Evolutionary conservation across 805 yeast genomes (phyloP).

Genomic region (Candida palmyrensis): DNA sequence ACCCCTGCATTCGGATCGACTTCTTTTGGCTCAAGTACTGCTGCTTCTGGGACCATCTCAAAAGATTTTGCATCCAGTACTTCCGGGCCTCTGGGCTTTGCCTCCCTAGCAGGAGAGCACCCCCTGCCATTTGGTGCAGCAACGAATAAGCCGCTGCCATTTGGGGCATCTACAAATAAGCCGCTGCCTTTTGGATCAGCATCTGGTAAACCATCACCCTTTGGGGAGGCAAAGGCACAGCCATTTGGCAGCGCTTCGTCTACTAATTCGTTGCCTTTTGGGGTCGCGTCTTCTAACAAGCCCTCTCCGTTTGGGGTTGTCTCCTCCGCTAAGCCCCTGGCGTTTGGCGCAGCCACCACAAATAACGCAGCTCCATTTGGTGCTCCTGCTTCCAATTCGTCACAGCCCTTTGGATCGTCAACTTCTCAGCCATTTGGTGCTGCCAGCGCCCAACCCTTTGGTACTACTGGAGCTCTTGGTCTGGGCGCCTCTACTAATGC

Average conservation of each 20-base stretch:
- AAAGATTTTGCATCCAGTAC: no score
- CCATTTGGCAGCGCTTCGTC: slow-evolving; percentile 13
- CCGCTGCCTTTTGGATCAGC: slow-evolving; percentile 10
- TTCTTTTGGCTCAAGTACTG: slow-evolving; percentile 8
- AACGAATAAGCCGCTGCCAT: no score
- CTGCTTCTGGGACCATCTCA: no score
- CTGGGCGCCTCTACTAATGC: slow-evolving; percentile 1
- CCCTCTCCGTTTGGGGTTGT: slow-evolving; percentile 1
- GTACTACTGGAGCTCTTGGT: slow-evolving; percentile 4
- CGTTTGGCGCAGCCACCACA: slow-evolving; percentile 8
- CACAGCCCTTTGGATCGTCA: slow-evolving; percentile 5
- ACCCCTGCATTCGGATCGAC: slow-evolving; percentile 4
- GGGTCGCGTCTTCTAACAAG: slow-evolving; percentile 8
- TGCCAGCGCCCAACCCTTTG: slow-evolving; percentile 3
- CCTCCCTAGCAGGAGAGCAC: no score
- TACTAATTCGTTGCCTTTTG: slow-evolving; percentile 12
- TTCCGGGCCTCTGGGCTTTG: no score
- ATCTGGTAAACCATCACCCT: no score
- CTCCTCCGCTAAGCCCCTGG: slow-evolving; percentile 1
- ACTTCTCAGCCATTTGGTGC: slow-evolving; percentile 8
- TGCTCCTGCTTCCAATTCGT: slow-evolving; percentile 5
- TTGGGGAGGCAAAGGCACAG: slow-evolving; percentile 6
- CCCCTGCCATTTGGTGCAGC: slow-evolving; percentile 10
- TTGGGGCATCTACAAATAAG: no score
- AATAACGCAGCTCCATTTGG: slow-evolving; percentile 9